phyloP scores from a whole-genome alignment of 2,329 filamentous ascomycete species.

The Talaromyces sp. region DNA sequence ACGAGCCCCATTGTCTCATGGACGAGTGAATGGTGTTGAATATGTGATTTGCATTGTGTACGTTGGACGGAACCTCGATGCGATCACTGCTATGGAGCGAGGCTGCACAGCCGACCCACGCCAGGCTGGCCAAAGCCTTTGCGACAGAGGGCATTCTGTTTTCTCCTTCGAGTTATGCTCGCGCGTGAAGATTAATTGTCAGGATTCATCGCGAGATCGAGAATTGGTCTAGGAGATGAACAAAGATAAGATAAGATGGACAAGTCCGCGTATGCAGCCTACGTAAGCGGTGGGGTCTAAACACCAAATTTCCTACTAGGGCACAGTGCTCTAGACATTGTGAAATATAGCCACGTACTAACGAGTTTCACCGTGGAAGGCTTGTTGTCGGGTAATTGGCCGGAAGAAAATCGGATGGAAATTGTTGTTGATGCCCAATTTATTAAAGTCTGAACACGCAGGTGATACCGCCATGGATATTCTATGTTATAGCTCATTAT shows the following conservation, averaged over 20 bases:
- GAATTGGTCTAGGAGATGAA: neutral
- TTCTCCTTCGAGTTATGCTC: neutral
- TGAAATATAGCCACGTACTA: too few relatives aligned
- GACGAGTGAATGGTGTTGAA: constrained; percentile 71
- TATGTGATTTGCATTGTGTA: constrained; percentile 56
- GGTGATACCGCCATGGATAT: neutral
- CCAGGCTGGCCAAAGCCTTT: neutral
- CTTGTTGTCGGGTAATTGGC: neutral
- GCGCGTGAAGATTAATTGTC: neutral
- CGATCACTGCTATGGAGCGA: neutral
- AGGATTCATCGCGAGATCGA: neutral
- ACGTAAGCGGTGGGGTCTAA: neutral
- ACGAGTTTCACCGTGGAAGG: neutral
- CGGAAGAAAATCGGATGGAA: neutral
- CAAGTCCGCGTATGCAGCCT: neutral
- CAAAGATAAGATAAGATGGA: neutral
- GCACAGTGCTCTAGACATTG: too few relatives aligned
- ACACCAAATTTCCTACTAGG: too few relatives aligned
- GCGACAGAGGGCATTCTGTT: neutral
- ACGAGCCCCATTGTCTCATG: constrained; percentile 70
- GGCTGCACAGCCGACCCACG: neutral
- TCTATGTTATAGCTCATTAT: neutral
- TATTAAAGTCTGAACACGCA: too few relatives aligned
- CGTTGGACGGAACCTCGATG: constrained; percentile 28
- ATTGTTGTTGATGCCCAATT: neutral